A percentile compares a stretch with the other conserved stretches of the same genome.
These are phyloP conservation scores for Diaporthe caulivora DNA, from an alignment of 2,329 filamentous ascomycete genomes.

Conservation along the genomic window DNA sequence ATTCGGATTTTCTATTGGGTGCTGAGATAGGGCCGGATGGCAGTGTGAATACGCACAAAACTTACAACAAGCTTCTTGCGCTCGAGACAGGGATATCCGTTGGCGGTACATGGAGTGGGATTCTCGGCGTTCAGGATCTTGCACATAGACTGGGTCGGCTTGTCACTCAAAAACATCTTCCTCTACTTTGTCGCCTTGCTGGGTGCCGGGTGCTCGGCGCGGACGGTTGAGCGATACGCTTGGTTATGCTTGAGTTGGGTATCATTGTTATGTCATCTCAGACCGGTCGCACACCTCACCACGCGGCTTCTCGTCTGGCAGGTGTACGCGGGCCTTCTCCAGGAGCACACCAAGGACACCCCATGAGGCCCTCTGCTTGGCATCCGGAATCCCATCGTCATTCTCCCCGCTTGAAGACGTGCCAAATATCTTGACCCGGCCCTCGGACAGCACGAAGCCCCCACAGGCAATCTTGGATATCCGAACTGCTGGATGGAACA, in stretches of 20 bases:
- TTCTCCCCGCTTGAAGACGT: neutral
- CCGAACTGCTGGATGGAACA: slow-evolving; percentile 67
- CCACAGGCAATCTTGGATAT: slow-evolving; percentile 67
- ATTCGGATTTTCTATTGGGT: slow-evolving; percentile 69
- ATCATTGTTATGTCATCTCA: neutral
- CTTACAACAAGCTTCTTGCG: neutral
- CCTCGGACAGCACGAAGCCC: slow-evolving; percentile 67
- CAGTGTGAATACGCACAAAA: neutral
- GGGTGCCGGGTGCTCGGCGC: too few relatives aligned
- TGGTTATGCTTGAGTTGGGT: neutral
- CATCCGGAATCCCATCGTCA: slow-evolving; percentile 13
- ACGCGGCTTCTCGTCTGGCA: neutral
- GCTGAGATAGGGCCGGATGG: slow-evolving; percentile 29
- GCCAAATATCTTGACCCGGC: slow-evolving; percentile 61
- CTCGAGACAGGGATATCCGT: neutral
- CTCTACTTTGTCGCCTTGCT: neutral
- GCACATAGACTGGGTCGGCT: neutral
- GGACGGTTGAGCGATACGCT: too few relatives aligned
- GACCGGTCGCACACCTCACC: neutral
- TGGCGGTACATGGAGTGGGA: neutral
- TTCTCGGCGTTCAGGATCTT: slow-evolving; percentile 9
- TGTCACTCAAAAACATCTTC: neutral
- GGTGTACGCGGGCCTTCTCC: slow-evolving; percentile 22
- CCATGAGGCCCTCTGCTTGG: slow-evolving; percentile 34
- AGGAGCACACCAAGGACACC: slow-evolving; percentile 33